Conservation (phyloP, 2,329 filamentous ascomycete genomes). For the Ophiocordyceps sinensis region DNA sequence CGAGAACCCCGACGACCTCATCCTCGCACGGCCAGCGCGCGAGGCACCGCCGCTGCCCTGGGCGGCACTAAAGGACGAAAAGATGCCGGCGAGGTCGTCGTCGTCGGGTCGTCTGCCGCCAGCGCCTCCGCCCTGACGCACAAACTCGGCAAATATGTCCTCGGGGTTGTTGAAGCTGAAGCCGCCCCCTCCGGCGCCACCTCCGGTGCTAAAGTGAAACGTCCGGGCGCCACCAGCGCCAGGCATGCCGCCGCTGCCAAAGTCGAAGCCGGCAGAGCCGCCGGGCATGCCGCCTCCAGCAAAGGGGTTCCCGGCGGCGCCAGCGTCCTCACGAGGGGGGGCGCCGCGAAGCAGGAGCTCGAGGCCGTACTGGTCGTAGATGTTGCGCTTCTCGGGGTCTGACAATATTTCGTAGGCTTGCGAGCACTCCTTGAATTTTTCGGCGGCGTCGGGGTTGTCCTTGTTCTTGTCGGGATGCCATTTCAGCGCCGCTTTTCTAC, state of each 20-base stretch:
- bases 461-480: slow-evolving; percentile 98
- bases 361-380: slow-evolving; percentile 87
- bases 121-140: slow-evolving; percentile 37
- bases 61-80: slow-evolving; percentile 31
- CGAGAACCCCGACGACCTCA: slow-evolving; percentile 26
- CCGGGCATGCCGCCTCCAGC: slow-evolving; percentile 41
- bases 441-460: slow-evolving; percentile 67
- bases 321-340: slow-evolving; percentile 45
- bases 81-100: slow-evolving; percentile 39
- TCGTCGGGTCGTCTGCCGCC: slow-evolving; percentile 12
- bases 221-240: slow-evolving; percentile 31
- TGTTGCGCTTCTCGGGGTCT: slow-evolving; percentile 91
- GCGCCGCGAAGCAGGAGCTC: slow-evolving; percentile 81
- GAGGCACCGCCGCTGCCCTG: slow-evolving; percentile 9
- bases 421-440: slow-evolving; percentile 97
- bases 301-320: slow-evolving; percentile 45
- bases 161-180: slow-evolving; percentile 77
- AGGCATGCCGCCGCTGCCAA: slow-evolving; percentile 28
- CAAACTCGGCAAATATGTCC: slow-evolving; percentile 73
- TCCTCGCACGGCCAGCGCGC: slow-evolving; percentile 23
- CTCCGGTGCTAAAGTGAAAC: slow-evolving; percentile 49
- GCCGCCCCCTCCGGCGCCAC: slow-evolving; percentile 34
- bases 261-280: slow-evolving; percentile 38
- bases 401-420: slow-evolving; percentile 97
- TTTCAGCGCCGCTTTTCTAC: slow-evolving; percentile 73